Evolutionary conservation across 352 stramenopile species (phyloP).

Genomic region (Globisporangium nagaii): DNA sequence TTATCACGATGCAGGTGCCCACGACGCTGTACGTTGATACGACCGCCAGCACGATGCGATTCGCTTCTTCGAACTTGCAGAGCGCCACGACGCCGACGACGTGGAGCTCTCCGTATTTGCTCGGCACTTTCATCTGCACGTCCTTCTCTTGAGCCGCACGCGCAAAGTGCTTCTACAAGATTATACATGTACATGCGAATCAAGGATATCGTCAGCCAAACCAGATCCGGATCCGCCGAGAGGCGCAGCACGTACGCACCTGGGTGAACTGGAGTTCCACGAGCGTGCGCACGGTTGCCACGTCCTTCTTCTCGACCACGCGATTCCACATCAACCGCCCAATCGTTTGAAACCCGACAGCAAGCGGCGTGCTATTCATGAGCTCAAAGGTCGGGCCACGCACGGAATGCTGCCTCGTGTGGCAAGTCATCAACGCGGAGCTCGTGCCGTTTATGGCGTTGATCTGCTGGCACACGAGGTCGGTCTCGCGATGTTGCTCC

Average conservation of each 20-base stretch:
- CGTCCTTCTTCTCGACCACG: neutral
- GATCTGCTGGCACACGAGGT: neutral
- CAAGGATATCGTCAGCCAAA: too few species aligned
- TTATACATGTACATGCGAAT: too few species aligned
- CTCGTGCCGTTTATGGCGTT: neutral
- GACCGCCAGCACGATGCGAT: slow-evolving; percentile 9
- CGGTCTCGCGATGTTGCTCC: neutral
- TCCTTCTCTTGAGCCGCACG: neutral
- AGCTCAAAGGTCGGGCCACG: slow-evolving; percentile 3
- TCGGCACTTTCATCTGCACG: neutral
- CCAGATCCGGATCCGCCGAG: too few species aligned
- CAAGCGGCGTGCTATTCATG: slow-evolving; percentile 1
- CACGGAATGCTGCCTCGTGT: neutral
- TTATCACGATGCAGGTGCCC: too few species aligned
- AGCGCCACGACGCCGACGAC: slow-evolving; percentile 1
- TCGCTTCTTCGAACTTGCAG: slow-evolving; percentile 3
- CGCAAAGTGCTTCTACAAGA: too few species aligned
- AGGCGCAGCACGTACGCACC: too few species aligned
- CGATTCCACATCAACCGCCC: neutral
- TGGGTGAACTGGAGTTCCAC: too few species aligned
- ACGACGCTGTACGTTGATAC: too few species aligned
- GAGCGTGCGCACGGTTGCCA: neutral
- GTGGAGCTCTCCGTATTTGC: neutral
- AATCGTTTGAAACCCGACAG: neutral
- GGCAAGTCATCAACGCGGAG: neutral